Conservation (phyloP, 108 stramenopile species). For the Craspedostauros australis region DNA sequence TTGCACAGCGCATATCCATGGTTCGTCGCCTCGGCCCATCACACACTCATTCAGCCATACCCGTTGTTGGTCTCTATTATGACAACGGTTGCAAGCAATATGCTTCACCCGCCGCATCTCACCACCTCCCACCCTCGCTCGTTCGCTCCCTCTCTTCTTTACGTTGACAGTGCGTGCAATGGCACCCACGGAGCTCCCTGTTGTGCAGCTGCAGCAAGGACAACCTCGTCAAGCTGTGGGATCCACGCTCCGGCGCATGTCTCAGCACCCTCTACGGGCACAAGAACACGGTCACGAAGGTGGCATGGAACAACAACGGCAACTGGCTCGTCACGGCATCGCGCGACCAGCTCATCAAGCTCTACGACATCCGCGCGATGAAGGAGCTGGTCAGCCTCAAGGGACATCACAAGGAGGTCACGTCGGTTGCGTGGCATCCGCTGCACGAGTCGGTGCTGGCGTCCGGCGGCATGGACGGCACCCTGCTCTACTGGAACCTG, state of each 20-base stretch:
- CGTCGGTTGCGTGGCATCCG: conserved; percentile 94
- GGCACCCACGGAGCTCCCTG: conserved; percentile 90
- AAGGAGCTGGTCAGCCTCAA: conserved; percentile 79
- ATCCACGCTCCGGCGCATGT: conserved; percentile 81
- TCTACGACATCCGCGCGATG: conserved; percentile 95
- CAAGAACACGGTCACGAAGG: conserved; percentile 91
- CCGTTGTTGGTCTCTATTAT: too few relatives aligned
- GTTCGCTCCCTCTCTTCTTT: not conserved
- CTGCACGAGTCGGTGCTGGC: conserved; percentile 86
- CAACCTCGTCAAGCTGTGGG: conserved; percentile 93
- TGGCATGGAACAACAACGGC: conserved; percentile 94
- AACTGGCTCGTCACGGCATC: conserved; percentile 92
- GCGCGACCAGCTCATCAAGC: conserved; percentile 88
- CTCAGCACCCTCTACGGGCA: conserved; percentile 90
- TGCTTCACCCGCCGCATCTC: too few relatives aligned
- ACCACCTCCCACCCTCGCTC: not conserved
- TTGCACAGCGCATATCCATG: too few relatives aligned
- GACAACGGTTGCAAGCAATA: too few relatives aligned
- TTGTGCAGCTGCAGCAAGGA: conserved; percentile 90
- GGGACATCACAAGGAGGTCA: conserved; percentile 89
- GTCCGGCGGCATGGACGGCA: conserved; percentile 95
- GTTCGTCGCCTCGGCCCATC: too few relatives aligned
- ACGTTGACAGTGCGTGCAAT: conserved; percentile 72
- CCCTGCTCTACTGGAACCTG: conserved; percentile 89
- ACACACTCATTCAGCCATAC: too few relatives aligned